These are phyloP conservation scores for Irpex sp. DNA, from an alignment of 1,284 basidiomycete species.

Conservation along the genomic window DNA sequence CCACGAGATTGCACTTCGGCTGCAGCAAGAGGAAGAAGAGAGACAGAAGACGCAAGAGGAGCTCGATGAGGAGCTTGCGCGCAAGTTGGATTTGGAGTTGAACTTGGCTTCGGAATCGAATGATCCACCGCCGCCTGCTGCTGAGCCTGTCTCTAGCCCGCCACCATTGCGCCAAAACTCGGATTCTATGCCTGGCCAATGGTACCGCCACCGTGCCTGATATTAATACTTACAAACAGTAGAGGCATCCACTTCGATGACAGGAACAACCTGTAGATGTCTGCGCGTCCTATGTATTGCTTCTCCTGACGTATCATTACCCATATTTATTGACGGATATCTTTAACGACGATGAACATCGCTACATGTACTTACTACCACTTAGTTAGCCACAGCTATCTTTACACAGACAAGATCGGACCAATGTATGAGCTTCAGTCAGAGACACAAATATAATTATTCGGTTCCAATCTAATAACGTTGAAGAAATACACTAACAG, in stretches of 20 bases:
- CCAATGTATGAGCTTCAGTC: neutral
- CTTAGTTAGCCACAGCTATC: too few species aligned
- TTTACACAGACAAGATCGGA: too few species aligned
- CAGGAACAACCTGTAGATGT: too few species aligned
- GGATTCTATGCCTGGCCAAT: constrained; percentile 1
- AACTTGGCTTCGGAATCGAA: constrained; percentile 18
- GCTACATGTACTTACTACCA: too few species aligned
- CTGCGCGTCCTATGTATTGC: too few species aligned
- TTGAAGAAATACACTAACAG: neutral
- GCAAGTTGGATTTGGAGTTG: constrained; percentile 30
- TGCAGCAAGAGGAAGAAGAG: constrained; percentile 34
- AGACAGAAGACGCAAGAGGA: constrained; percentile 30
- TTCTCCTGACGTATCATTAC: too few species aligned
- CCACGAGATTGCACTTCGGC: constrained; percentile 19
- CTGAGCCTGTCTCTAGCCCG: neutral
- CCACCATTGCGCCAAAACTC: neutral
- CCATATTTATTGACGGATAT: too few species aligned
- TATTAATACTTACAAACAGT: too few species aligned
- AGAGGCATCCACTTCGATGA: too few species aligned
- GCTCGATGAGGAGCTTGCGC: constrained; percentile 28
- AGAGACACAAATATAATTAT: neutral
- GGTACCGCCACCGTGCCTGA: constrained; percentile 1
- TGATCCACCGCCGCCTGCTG: neutral
- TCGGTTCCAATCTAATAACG: neutral
- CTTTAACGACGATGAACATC: too few species aligned